These are phyloP conservation scores for Pterocarpus macrocarpus DNA, from an alignment of 306 rosid genomes.

Conservation along the genomic window DNA sequence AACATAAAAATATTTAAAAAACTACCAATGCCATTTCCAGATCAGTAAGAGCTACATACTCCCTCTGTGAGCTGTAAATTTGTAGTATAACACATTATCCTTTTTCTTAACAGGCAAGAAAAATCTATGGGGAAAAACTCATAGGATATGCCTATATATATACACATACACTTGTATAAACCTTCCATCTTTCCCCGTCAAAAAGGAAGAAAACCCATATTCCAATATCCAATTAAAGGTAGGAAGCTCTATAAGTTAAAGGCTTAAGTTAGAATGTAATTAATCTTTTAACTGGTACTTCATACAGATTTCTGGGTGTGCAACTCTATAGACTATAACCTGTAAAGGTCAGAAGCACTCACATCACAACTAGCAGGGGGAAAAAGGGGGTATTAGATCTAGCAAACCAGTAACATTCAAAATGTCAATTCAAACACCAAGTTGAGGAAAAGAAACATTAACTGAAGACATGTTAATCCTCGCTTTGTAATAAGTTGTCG, in stretches of 20 bases:
- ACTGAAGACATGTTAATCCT: not conserved
- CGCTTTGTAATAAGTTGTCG: not conserved
- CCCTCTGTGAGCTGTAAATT: not conserved
- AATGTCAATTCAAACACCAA: not conserved
- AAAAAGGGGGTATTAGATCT: not conserved
- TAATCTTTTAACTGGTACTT: not conserved
- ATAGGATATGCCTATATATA: not conserved
- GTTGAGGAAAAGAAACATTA: not conserved
- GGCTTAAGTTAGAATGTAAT: not conserved
- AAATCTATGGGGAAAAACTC: too few species aligned
- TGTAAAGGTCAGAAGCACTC: not conserved
- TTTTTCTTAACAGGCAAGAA: not conserved
- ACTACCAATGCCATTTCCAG: not conserved
- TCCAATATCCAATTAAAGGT: not conserved
- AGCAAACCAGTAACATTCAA: not conserved
- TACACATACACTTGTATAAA: not conserved
- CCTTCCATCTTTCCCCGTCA: not conserved
- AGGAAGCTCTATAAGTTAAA: not conserved
- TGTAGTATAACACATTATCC: not conserved
- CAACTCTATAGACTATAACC: not conserved
- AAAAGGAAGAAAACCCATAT: not conserved
- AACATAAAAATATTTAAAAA: not conserved
- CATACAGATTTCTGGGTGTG: not conserved
- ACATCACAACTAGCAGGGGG: not conserved
- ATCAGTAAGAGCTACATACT: not conserved